phyloP scores from a whole-genome alignment of 306 rosid species.

The Cucurbita maxima region DNA sequence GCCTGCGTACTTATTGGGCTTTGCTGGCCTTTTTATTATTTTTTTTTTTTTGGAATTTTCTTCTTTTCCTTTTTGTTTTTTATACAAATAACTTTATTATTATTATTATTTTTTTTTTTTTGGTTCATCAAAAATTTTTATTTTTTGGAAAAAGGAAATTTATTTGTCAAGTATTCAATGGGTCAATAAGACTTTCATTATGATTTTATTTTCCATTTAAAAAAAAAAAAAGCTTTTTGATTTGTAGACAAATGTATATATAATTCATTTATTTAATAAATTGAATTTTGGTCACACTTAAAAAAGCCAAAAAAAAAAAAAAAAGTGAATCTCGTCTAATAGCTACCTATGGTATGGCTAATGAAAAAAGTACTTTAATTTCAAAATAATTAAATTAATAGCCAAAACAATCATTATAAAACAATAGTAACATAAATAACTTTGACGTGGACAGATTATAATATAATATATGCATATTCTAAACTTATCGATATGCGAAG shows the following conservation, averaged over 20 bases:
- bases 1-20: slow-evolving; percentile 5
- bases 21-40: not conserved
- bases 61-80: not conserved
- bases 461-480: not conserved
- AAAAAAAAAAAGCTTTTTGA: not conserved
- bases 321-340: not conserved
- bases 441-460: not conserved
- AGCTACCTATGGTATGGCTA: not conserved
- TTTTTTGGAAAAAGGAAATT: not conserved
- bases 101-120: not conserved
- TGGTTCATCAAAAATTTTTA: not conserved
- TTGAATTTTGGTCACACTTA: not conserved
- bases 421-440: not conserved
- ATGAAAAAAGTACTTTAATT: not conserved
- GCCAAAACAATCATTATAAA: not conserved
- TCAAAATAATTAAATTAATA: not conserved
- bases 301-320: not conserved
- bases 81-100: not conserved
- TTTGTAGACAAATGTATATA: not conserved
- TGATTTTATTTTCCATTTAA: not conserved
- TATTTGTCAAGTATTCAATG: not conserved
- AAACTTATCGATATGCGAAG: not conserved
- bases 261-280: not conserved
- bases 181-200: not conserved
- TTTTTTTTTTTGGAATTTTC: not conserved